Percentiles rank a stretch among this genome's conserved stretches.
Evolutionary conservation across 2,329 filamentous ascomycete genomes (phyloP).

Genomic region (Setomelanomma holmii): DNA sequence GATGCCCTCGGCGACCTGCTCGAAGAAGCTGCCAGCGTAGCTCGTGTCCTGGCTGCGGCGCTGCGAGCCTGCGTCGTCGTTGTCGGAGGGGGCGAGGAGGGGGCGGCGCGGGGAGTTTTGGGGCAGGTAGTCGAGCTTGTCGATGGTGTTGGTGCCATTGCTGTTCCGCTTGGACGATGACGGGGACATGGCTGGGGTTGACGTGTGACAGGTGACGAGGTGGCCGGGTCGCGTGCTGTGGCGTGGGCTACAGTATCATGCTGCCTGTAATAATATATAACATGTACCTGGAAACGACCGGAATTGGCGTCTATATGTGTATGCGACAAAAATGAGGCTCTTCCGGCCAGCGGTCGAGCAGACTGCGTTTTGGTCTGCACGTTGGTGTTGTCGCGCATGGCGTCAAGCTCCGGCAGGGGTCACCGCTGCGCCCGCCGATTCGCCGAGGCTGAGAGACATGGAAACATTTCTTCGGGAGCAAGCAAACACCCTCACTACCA

Average conservation of each 20-base stretch:
- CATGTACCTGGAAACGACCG: not conserved
- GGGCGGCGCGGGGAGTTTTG: slow-evolving; percentile 48
- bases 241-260: not conserved
- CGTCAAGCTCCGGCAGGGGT: slow-evolving; percentile 19
- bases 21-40: slow-evolving; percentile 63
- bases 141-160: slow-evolving; percentile 46
- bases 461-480: slow-evolving; percentile 17
- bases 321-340: not conserved
- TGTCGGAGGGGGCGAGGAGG: slow-evolving; percentile 49
- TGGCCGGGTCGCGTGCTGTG: slow-evolving; percentile 18
- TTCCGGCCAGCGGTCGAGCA: slow-evolving; percentile 25
- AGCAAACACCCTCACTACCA: slow-evolving; percentile 9
- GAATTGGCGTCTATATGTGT: not conserved
- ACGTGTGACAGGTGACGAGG: slow-evolving; percentile 28
- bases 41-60: slow-evolving; percentile 52
- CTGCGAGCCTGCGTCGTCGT: slow-evolving; percentile 37
- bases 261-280: not conserved
- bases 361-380: slow-evolving; percentile 29
- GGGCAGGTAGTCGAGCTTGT: slow-evolving; percentile 58
- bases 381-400: slow-evolving; percentile 35
- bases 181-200: slow-evolving; percentile 37
- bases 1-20: slow-evolving; percentile 67
- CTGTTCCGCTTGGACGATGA: slow-evolving; percentile 41
- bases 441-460: slow-evolving; percentile 17
- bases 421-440: slow-evolving; percentile 25